Evolutionary conservation across 2,329 filamentous ascomycete genomes (phyloP).

Genomic region (Alternaria novae-zelandiae): DNA sequence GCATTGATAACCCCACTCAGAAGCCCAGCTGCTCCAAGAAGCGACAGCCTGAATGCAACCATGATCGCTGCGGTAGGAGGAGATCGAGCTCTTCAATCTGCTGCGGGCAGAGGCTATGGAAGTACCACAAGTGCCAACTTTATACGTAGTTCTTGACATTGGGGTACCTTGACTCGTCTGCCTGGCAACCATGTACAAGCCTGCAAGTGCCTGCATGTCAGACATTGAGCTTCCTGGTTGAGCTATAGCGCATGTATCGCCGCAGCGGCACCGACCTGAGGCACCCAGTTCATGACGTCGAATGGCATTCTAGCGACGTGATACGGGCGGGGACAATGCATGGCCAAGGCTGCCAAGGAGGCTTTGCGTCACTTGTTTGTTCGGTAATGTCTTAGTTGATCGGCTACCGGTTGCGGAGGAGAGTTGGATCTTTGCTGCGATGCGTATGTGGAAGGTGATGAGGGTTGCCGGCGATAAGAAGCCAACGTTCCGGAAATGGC

Average conservation of each 20-base stretch:
- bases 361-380: constrained; percentile 12
- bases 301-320: constrained; percentile 9
- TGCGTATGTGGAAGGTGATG: constrained; percentile 12
- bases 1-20: constrained; percentile 24
- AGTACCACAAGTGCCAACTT: neutral
- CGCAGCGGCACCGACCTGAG: constrained; percentile 16
- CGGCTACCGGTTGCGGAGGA: neutral
- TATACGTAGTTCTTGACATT: neutral
- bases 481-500: neutral
- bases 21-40: constrained; percentile 20
- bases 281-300: constrained; percentile 23
- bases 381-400: neutral
- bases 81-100: neutral
- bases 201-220: neutral
- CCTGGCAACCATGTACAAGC: neutral
- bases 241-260: constrained; percentile 19
- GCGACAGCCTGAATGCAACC: constrained; percentile 8
- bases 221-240: constrained; percentile 33
- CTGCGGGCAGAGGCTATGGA: neutral
- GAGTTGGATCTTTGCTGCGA: neutral
- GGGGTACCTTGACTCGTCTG: neutral
- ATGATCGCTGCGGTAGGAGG: constrained; percentile 6
- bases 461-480: constrained; percentile 1
- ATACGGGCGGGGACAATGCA: constrained; percentile 24
- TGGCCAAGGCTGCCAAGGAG: constrained; percentile 30